Evolutionary conservation across 495 filamentous ascomycete genomes (phyloP).

Genomic region (Penicillium simplicissimum): DNA sequence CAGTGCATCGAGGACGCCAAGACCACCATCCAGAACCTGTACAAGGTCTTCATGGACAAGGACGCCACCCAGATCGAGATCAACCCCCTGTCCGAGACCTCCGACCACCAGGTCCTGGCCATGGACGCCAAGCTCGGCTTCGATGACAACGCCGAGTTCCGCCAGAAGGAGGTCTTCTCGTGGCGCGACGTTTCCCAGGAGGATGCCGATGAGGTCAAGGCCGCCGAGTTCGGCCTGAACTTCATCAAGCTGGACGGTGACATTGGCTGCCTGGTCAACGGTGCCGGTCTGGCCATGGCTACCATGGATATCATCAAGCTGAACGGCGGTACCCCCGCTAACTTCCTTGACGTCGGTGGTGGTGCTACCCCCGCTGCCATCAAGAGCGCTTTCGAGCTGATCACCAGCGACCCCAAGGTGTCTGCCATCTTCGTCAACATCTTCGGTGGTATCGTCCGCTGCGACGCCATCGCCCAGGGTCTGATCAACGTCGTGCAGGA

Average conservation of each 20-base stretch:
- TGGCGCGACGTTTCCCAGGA: conserved; percentile 95
- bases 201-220: conserved; percentile 95
- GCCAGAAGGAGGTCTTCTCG: conserved; percentile 91
- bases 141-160: conserved; percentile 98
- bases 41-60: conserved; percentile 96
- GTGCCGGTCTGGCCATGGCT: conserved; percentile 98
- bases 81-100: conserved; percentile 96
- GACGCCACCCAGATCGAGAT: conserved; percentile 99
- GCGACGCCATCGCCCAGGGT: conserved; percentile 95
- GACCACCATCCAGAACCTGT: conserved; percentile 95
- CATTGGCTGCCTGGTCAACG: conserved; percentile 98
- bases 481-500: conserved; percentile 90
- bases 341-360: conserved; percentile 98
- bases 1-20: conserved; percentile 94
- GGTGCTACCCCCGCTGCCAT: conserved; percentile 96
- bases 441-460: conserved; percentile 97
- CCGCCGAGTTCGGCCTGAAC: conserved; percentile 88
- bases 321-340: conserved; percentile 92
- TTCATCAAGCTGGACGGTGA: conserved; percentile 99
- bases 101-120: conserved; percentile 93
- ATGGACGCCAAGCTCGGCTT: conserved; percentile 99
- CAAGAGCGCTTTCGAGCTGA: conserved; percentile 95
- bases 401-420: conserved; percentile 97
- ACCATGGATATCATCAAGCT: conserved; percentile 99
- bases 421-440: conserved; percentile 99